phyloP scores from a whole-genome alignment of 1,284 basidiomycete species.

The Vanrija humicola region DNA sequence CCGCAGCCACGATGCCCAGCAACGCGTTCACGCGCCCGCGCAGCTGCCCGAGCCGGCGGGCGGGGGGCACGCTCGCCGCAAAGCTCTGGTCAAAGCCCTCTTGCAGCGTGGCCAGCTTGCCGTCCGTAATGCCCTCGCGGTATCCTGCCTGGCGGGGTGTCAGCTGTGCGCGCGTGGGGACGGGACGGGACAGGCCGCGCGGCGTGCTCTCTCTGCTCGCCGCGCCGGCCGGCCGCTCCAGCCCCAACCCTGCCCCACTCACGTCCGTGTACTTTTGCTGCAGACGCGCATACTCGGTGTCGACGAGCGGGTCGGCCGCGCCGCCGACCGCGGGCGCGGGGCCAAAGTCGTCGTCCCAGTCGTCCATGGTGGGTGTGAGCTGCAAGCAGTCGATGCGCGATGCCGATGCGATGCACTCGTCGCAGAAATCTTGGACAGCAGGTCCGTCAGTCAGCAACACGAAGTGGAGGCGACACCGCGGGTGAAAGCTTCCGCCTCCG shows the following conservation, averaged over 20 bases:
- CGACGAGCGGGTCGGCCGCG: constrained; percentile 35
- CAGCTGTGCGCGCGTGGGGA: background rate
- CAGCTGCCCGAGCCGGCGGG: constrained; percentile 49
- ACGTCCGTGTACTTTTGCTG: constrained; percentile 46
- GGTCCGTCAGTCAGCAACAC: too few relatives aligned
- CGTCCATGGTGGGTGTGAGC: constrained; percentile 19
- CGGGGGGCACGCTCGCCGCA: constrained; percentile 47
- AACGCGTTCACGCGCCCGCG: constrained; percentile 50
- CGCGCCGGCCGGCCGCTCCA: too few relatives aligned
- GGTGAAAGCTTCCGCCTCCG: background rate
- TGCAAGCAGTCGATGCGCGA: too few relatives aligned
- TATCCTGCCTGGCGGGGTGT: constrained; percentile 51
- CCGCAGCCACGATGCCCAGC: constrained; percentile 19
- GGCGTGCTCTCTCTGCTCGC: too few relatives aligned
- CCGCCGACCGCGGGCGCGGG: constrained; percentile 25
- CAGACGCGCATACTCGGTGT: constrained; percentile 42
- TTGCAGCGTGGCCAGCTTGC: constrained; percentile 54
- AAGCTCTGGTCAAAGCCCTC: constrained; percentile 54
- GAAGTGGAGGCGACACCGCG: too few relatives aligned
- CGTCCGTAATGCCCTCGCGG: constrained; percentile 55
- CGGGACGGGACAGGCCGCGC: too few relatives aligned
- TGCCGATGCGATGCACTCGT: too few relatives aligned
- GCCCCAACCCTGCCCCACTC: constrained; percentile 9
- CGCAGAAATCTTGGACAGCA: too few relatives aligned
- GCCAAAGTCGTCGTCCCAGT: constrained; percentile 37